A percentile compares a stretch with the other conserved stretches of the same genome.
phyloP scores from a whole-genome alignment of 2,329 filamentous ascomycete species.

The Sclerotinia subarctica region DNA sequence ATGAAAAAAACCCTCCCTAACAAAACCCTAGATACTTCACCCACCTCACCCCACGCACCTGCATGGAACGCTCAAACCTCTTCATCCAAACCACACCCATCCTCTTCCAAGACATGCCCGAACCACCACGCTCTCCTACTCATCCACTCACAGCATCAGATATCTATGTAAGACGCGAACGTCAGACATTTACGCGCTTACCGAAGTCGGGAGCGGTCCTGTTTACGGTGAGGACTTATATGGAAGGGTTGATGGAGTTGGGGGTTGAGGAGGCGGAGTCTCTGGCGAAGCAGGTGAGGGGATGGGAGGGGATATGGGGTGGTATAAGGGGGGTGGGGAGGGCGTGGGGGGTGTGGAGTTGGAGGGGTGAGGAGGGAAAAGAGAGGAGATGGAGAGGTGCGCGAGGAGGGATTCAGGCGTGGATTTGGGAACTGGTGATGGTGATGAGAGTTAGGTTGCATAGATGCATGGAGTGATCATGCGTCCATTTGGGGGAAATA shows the following conservation, averaged over 20 bases:
- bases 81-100: slow-evolving; percentile 49
- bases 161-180: slow-evolving; percentile 48
- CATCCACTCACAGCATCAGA: slow-evolving; percentile 35
- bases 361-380: slow-evolving; percentile 22
- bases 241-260: slow-evolving; percentile 44
- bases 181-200: slow-evolving; percentile 49
- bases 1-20: slow-evolving; percentile 7
- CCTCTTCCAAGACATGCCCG: slow-evolving; percentile 46
- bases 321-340: slow-evolving; percentile 46
- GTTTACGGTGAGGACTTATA: slow-evolving; percentile 49
- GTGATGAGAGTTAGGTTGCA: too few relatives aligned
- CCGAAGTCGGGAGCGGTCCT: slow-evolving; percentile 45
- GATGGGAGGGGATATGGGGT: slow-evolving; percentile 45
- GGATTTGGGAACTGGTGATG: background rate
- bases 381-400: background rate
- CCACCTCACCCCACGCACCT: slow-evolving; percentile 43
- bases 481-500: too few relatives aligned
- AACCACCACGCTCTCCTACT: slow-evolving; percentile 38
- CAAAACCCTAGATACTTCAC: slow-evolving; percentile 42
- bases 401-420: background rate
- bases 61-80: slow-evolving; percentile 49
- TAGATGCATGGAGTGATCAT: too few relatives aligned
- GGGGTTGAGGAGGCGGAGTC: slow-evolving; percentile 43
- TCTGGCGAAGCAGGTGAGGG: slow-evolving; percentile 44
- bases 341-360: slow-evolving; percentile 37